Percentiles rank a stretch among this genome's conserved stretches.
phyloP scores from a whole-genome alignment of 768 basidiomycete genomes.

The Tricholoma sp. region DNA sequence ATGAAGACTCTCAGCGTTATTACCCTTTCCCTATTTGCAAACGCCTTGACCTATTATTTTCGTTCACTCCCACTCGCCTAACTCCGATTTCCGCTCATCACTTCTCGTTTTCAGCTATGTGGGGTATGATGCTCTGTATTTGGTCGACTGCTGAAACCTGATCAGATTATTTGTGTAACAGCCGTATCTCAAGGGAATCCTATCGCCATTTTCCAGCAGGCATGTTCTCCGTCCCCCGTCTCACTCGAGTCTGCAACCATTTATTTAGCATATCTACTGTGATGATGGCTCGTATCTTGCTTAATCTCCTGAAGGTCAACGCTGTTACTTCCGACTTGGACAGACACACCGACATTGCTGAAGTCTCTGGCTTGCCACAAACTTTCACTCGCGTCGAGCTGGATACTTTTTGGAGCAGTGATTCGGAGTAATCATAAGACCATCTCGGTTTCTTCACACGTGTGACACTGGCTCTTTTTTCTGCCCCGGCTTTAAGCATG shows the following conservation, averaged over 20 bases:
- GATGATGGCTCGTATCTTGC: slow-evolving; percentile 12
- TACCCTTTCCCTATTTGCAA: slow-evolving; percentile 41
- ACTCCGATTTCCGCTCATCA: neutral
- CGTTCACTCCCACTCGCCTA: neutral
- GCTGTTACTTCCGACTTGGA: neutral
- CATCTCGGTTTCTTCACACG: no score
- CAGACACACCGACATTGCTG: neutral
- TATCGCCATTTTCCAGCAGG: neutral
- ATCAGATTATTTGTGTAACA: neutral
- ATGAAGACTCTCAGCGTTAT: slow-evolving; percentile 34
- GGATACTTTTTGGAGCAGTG: neutral
- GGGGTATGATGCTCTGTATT: neutral
- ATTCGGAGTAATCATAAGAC: neutral
- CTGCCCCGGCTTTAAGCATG: no score
- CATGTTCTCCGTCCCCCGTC: neutral
- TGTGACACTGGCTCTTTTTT: no score
- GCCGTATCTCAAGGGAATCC: neutral
- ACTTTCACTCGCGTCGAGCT: neutral
- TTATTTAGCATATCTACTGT: slow-evolving; percentile 2
- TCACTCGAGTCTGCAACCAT: neutral
- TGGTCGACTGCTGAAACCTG: neutral
- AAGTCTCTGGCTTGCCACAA: neutral
- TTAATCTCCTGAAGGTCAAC: slow-evolving; percentile 8
- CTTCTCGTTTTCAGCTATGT: neutral
- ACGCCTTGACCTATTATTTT: slow-evolving; percentile 31